A percentile compares a stretch with the other conserved stretches of the same genome.
Conservation (phyloP, 2,329 filamentous ascomycete genomes). For the Trichophyton equinum region DNA sequence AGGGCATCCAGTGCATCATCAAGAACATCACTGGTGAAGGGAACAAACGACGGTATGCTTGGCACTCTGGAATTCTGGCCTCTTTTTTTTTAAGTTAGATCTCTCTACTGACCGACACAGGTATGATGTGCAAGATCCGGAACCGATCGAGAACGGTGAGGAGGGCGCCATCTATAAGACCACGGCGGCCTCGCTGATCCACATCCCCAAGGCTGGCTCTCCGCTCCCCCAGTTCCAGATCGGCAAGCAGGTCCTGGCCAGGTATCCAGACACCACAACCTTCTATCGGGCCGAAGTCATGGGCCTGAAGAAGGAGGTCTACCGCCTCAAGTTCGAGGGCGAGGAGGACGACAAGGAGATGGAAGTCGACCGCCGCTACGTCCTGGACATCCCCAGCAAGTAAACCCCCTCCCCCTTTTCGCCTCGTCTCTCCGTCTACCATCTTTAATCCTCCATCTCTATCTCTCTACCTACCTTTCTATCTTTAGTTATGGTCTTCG, state of each 20-base stretch:
- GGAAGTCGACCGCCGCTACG: conserved; percentile 62
- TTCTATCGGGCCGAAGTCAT: conserved; percentile 78
- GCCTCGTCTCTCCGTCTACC: not conserved
- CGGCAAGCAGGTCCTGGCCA: conserved; percentile 60
- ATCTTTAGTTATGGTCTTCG: too few relatives aligned
- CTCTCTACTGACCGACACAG: conserved; percentile 24
- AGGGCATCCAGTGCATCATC: conserved; percentile 62
- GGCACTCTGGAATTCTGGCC: not conserved
- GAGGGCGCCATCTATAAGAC: conserved; percentile 52
- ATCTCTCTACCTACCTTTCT: too few relatives aligned
- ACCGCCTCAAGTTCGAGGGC: conserved; percentile 60
- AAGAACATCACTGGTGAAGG: conserved; percentile 63
- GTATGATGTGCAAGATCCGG: conserved; percentile 69
- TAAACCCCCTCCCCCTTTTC: conserved; percentile 10
- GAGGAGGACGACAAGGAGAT: conserved; percentile 63
- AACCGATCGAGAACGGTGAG: conserved; percentile 57
- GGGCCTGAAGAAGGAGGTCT: conserved; percentile 45
- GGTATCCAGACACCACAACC: conserved; percentile 73
- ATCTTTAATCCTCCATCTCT: not conserved
- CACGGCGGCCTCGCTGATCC: conserved; percentile 62
- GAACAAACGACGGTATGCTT: conserved; percentile 46
- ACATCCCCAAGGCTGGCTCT: conserved; percentile 52
- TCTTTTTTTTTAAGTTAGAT: too few relatives aligned
- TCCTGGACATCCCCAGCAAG: conserved; percentile 55
- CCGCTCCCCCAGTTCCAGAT: conserved; percentile 49